These are phyloP conservation scores for Yamadazyma pseudoaaseri DNA, from an alignment of 1,139 yeast species.

Conservation along the genomic window DNA sequence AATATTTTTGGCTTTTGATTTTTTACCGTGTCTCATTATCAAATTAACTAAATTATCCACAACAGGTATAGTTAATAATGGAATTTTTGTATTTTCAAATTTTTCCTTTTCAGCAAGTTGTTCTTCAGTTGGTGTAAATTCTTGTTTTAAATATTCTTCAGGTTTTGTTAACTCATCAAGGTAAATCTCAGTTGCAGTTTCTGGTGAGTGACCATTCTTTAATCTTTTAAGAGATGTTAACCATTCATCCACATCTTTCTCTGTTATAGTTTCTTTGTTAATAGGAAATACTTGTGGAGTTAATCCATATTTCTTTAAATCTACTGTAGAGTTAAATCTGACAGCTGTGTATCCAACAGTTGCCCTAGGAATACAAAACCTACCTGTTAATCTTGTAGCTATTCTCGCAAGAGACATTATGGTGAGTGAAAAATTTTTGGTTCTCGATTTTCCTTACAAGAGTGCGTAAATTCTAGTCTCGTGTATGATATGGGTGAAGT, in stretches of 20 bases:
- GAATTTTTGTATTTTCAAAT: conserved; percentile 55
- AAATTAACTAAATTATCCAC: conserved; percentile 78
- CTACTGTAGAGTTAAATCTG: conserved; percentile 1
- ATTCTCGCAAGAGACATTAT: conserved; percentile 5
- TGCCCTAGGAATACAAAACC: conserved; percentile 1
- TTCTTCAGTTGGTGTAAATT: conserved; percentile 55
- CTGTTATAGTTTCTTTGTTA: conserved; percentile 39
- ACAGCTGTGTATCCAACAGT: background rate
- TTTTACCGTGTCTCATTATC: conserved; percentile 92
- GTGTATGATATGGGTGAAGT: background rate
- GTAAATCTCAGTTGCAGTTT: conserved; percentile 45
- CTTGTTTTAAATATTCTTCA: conserved; percentile 34
- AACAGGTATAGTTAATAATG: conserved; percentile 64
- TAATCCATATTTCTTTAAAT: conserved; percentile 16
- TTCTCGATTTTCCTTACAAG: background rate
- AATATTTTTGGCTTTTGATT: conserved; percentile 72
- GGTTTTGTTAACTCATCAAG: conserved; percentile 36
- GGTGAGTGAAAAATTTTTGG: conserved; percentile 8
- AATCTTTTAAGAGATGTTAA: conserved; percentile 57
- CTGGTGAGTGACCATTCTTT: conserved; percentile 32
- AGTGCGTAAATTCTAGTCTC: conserved; percentile 4
- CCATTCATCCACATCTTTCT: conserved; percentile 67
- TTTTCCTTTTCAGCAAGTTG: conserved; percentile 57
- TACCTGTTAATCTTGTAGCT: conserved; percentile 3
- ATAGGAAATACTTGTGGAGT: conserved; percentile 41